These are phyloP conservation scores for Ceriops zippeliana DNA, from an alignment of 345 rosid genomes.

Conservation along the genomic window DNA sequence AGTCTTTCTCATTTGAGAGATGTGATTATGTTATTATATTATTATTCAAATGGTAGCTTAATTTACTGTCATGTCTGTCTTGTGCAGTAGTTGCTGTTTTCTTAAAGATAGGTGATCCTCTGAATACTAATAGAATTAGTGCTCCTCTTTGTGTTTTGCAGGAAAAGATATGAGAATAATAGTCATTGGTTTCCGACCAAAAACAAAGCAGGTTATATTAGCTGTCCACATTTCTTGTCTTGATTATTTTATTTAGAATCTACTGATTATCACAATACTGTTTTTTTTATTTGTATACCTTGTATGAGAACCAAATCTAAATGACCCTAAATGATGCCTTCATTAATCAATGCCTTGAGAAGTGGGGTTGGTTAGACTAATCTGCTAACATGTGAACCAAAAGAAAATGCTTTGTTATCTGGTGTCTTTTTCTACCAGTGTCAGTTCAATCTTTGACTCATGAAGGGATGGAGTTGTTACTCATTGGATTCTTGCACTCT, in stretches of 20 bases:
- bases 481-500: not conserved
- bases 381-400: not conserved
- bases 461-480: not conserved
- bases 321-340: too few species aligned
- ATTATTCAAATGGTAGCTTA: not conserved
- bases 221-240: conserved; percentile 6
- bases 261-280: too few species aligned
- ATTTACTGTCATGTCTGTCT: not conserved
- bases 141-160: conserved; percentile 31
- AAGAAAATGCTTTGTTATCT: too few species aligned
- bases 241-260: not conserved
- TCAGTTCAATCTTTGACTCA: not conserved
- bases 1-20: not conserved
- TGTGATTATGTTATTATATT: not conserved
- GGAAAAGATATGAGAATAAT: conserved; percentile 98
- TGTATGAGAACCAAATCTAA: too few species aligned
- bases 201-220: conserved; percentile 68
- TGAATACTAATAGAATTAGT: not conserved
- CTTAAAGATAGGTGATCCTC: not conserved
- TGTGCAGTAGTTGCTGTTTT: not conserved
- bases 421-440: not conserved
- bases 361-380: not conserved
- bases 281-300: too few species aligned
- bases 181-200: conserved; percentile 89
- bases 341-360: too few species aligned